Evolutionary conservation across 2,329 filamentous ascomycete species (phyloP).

Genomic region (Aspergillus flavus): DNA sequence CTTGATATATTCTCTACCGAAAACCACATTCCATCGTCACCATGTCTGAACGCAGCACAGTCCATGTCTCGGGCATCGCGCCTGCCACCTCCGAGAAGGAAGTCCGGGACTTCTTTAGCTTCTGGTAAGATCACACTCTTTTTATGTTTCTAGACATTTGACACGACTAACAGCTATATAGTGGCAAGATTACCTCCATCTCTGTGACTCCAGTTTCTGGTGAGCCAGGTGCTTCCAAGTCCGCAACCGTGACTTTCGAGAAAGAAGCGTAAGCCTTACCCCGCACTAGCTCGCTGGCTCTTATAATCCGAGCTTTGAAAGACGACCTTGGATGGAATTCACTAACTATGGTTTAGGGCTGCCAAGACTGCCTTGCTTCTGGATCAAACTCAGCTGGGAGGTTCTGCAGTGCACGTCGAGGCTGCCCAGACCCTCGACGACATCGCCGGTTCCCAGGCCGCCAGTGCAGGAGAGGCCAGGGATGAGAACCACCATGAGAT

Average conservation of each 20-base stretch:
- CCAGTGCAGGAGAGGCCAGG: slow-evolving; percentile 56
- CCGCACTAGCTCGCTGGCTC: slow-evolving; percentile 20
- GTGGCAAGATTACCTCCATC: slow-evolving; percentile 87
- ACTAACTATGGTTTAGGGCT: slow-evolving; percentile 51
- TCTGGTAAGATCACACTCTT: slow-evolving; percentile 65
- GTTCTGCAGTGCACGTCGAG: slow-evolving; percentile 74
- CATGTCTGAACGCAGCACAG: slow-evolving; percentile 65
- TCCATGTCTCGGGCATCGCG: slow-evolving; percentile 89
- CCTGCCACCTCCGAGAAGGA: slow-evolving; percentile 82
- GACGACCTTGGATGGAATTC: neutral
- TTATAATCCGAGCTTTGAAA: neutral
- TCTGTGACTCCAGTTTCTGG: slow-evolving; percentile 67
- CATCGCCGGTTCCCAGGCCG: slow-evolving; percentile 61
- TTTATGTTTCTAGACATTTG: neutral
- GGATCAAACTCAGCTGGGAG: slow-evolving; percentile 91
- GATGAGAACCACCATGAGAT: slow-evolving; percentile 67
- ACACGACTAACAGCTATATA: slow-evolving; percentile 39
- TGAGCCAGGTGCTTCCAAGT: slow-evolving; percentile 66
- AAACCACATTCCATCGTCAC: slow-evolving; percentile 24
- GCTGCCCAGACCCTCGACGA: slow-evolving; percentile 70
- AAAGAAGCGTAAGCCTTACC: slow-evolving; percentile 70
- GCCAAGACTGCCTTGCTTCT: slow-evolving; percentile 96
- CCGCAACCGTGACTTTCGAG: slow-evolving; percentile 92
- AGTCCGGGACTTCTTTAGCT: slow-evolving; percentile 96
- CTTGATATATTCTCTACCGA: neutral